Percentiles rank a stretch among this genome's conserved stretches.
Conservation (phyloP, 1,284 basidiomycete genomes). For the Mycena sp. region DNA sequence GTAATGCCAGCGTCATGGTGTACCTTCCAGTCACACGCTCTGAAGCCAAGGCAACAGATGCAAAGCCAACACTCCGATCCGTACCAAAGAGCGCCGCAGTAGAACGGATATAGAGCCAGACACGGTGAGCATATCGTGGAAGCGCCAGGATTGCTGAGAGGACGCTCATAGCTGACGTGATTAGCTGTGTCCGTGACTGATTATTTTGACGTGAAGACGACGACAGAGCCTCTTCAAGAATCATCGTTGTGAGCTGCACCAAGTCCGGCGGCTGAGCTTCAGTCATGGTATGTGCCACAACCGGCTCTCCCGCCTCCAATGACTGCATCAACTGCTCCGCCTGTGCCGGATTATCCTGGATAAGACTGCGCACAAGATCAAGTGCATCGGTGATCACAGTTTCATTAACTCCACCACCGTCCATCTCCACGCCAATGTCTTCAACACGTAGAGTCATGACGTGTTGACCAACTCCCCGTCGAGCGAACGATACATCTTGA, state of each 20-base stretch:
- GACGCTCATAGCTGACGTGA: slow-evolving; percentile 83
- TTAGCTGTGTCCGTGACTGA: slow-evolving; percentile 66
- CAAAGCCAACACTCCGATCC: slow-evolving; percentile 60
- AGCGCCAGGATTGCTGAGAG: slow-evolving; percentile 82
- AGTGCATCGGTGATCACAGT: slow-evolving; percentile 74
- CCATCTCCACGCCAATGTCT: slow-evolving; percentile 76
- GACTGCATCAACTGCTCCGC: slow-evolving; percentile 74
- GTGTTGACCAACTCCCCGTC: slow-evolving; percentile 43
- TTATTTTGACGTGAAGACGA: slow-evolving; percentile 57
- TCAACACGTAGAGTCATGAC: slow-evolving; percentile 62
- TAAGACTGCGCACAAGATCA: slow-evolving; percentile 81
- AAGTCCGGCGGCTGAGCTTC: slow-evolving; percentile 70
- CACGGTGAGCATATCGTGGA: slow-evolving; percentile 77
- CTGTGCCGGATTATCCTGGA: slow-evolving; percentile 72
- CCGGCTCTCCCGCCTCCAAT: slow-evolving; percentile 64
- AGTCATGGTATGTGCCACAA: slow-evolving; percentile 60
- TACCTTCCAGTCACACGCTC: slow-evolving; percentile 82
- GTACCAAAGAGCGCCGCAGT: slow-evolving; percentile 81
- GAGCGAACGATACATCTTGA: slow-evolving; percentile 61
- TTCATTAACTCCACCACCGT: slow-evolving; percentile 61
- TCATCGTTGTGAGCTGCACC: slow-evolving; percentile 82
- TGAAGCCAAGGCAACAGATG: slow-evolving; percentile 71
- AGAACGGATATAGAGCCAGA: slow-evolving; percentile 89
- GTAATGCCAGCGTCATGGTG: slow-evolving; percentile 80
- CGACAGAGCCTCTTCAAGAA: slow-evolving; percentile 84